Percentiles rank a stretch among this genome's conserved stretches.
phyloP scores from a whole-genome alignment of 139 green algal species.

The Auxenochlorella pyrenoidosa region DNA sequence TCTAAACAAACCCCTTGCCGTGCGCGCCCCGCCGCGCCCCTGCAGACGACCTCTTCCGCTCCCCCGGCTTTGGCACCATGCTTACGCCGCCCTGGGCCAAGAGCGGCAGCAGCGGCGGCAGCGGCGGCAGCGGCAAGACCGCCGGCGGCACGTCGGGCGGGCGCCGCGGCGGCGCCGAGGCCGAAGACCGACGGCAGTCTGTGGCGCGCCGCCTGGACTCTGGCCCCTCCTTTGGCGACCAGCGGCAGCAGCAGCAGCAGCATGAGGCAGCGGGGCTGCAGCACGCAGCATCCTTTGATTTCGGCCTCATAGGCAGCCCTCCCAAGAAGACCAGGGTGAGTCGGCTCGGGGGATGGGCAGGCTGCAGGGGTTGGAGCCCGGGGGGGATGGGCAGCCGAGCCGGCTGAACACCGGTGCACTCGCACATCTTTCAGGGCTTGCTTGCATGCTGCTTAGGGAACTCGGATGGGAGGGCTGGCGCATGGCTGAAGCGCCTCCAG shows the following conservation, averaged over 20 bases:
- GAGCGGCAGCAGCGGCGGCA: conserved; percentile 32
- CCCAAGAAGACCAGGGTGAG: conserved; percentile 29
- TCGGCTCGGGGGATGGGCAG: not conserved
- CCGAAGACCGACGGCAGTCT: conserved; percentile 20
- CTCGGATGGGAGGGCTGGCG: too few species aligned
- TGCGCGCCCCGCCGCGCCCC: too few species aligned
- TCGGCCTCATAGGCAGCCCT: conserved; percentile 28
- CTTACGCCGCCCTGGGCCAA: conserved; percentile 42
- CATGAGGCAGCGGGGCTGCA: not conserved
- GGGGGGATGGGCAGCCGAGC: too few species aligned
- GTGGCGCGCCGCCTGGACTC: conserved; percentile 26
- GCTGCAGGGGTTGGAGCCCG: too few species aligned
- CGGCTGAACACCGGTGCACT: too few species aligned
- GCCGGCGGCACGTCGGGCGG: not conserved
- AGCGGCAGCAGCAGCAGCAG: not conserved
- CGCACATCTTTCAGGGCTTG: too few species aligned
- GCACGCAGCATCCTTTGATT: conserved; percentile 1
- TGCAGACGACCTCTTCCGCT: conserved; percentile 27
- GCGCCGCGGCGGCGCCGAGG: not conserved
- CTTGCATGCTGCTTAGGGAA: too few species aligned
- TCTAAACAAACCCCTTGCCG: too few species aligned
- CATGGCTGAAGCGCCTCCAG: too few species aligned
- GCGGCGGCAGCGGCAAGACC: conserved; percentile 3
- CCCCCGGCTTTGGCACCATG: conserved; percentile 30
- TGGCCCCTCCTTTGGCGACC: conserved; percentile 1